Base-by-base conservation (phyloP, 495 filamentous ascomycete species). In the Platismatia glauca region DNA sequence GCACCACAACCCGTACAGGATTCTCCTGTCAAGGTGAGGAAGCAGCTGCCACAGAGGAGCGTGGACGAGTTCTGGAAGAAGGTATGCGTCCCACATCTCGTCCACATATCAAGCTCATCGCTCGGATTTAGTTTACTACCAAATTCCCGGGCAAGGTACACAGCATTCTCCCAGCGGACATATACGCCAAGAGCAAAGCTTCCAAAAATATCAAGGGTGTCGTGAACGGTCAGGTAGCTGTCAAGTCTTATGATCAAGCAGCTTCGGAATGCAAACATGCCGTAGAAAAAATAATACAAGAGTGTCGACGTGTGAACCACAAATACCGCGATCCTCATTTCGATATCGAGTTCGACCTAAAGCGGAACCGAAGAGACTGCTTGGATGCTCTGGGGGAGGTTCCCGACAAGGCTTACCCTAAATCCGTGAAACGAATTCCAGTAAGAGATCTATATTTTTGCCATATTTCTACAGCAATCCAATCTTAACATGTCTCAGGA, bases 281-380 rank as follows among this genome's bases (percentile, higher is more conserved):
- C 58, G 91, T 96, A 8, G 83, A 82, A 38, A 87, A 89, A 68
- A 95, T 96, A 68, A 83, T 87, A 12, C 84, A 80, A 65, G 91
- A 96, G 73, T 96, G 91, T 72, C 78, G 84, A 31, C 81, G 89
- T 12, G 77, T 94, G 62, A 96, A 97, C 72, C 86, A 90, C 70
- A 95, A 93, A 72, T 97, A 96, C 69, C 82, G 87, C 6, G 92
- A 97, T 73, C 83, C 86, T 33, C 85, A 93, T 72, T 96, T 96
- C 70, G 89, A 96, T 71, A 86, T 97, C 57, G 89, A 91, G 67
- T 78, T 82, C 59, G 91, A 95, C 69, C 76, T 92, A 59, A 89
- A 90, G 76, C 77, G 76, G 35, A 76, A 75, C 18, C 70, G 67
- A 24, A 77, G 80, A 61, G 76, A 88, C 73, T 88, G 80, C 68